A percentile compares a stretch with the other conserved stretches of the same genome.
Conservation (phyloP, 192 early-diverging fungal species). For the Podila epicladia region DNA sequence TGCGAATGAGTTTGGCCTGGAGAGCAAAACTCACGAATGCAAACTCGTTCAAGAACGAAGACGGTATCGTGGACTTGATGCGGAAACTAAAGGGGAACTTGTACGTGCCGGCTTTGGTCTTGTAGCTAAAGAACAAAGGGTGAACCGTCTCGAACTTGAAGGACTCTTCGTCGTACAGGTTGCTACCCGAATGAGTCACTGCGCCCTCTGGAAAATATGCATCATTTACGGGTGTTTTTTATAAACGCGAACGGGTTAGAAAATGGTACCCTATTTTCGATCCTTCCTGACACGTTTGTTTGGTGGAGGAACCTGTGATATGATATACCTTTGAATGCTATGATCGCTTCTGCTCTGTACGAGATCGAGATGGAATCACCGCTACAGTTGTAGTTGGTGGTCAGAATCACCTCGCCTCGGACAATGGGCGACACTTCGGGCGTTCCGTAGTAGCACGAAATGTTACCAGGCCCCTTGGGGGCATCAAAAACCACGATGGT, state of each 20-base stretch:
- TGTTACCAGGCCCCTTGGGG: too few species aligned
- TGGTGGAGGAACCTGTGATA: too few species aligned
- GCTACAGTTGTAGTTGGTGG: neutral
- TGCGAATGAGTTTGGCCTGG: slow-evolving; percentile 8
- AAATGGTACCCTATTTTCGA: neutral
- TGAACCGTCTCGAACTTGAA: neutral
- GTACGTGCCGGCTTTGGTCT: neutral
- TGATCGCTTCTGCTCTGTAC: neutral
- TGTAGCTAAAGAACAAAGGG: neutral
- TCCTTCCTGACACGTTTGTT: too few species aligned
- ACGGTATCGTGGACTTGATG: slow-evolving; percentile 6
- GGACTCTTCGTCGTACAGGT: neutral
- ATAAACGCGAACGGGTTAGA: too few species aligned
- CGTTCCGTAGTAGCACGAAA: too few species aligned
- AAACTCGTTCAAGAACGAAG: neutral
- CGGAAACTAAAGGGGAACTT: neutral
- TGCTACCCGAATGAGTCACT: neutral
- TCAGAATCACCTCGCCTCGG: too few species aligned
- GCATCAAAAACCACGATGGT: too few species aligned
- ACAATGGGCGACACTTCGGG: too few species aligned
- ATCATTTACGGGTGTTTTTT: neutral
- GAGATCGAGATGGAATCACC: neutral
- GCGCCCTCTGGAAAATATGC: neutral
- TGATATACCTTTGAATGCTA: neutral
- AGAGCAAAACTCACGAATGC: slow-evolving; percentile 16